Percentiles rank a stretch among this genome's conserved stretches.
phyloP scores from a whole-genome alignment of 768 basidiomycete species.

The Tulasnella sp. region DNA sequence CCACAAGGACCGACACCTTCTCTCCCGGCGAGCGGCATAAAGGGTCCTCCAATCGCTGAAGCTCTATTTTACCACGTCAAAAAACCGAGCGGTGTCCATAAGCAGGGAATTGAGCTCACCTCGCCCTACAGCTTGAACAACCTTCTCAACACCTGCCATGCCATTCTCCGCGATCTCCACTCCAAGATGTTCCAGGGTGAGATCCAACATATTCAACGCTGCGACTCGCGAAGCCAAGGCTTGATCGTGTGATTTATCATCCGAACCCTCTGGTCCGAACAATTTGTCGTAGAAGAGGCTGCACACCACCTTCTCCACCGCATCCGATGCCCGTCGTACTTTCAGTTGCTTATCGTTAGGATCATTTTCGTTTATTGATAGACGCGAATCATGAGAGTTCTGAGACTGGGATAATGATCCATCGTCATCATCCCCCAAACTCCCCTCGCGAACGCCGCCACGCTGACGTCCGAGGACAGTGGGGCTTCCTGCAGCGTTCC shows the following conservation, averaged over 20 bases:
- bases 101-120: slow-evolving; percentile 37
- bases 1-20: slow-evolving; percentile 71
- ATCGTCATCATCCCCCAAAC: not conserved
- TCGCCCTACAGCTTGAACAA: slow-evolving; percentile 66
- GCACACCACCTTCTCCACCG: slow-evolving; percentile 62
- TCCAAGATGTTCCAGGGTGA: slow-evolving; percentile 81
- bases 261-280: slow-evolving; percentile 63
- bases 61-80: slow-evolving; percentile 38
- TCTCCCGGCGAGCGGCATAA: slow-evolving; percentile 52
- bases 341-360: slow-evolving; percentile 23
- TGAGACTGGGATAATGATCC: not conserved
- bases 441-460: not conserved
- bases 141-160: slow-evolving; percentile 35
- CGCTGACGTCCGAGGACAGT: not conserved
- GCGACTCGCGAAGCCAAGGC: slow-evolving; percentile 81
- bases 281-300: slow-evolving; percentile 80
- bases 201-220: slow-evolving; percentile 83
- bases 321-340: slow-evolving; percentile 53
- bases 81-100: not conserved
- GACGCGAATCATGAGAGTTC: not conserved
- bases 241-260: slow-evolving; percentile 81
- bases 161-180: slow-evolving; percentile 51
- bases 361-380: slow-evolving; percentile 20
- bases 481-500: slow-evolving; percentile 32
- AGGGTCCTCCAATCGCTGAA: slow-evolving; percentile 40